Conservation (phyloP, 805 yeast species). For the Kurtzmaniella fragi region DNA sequence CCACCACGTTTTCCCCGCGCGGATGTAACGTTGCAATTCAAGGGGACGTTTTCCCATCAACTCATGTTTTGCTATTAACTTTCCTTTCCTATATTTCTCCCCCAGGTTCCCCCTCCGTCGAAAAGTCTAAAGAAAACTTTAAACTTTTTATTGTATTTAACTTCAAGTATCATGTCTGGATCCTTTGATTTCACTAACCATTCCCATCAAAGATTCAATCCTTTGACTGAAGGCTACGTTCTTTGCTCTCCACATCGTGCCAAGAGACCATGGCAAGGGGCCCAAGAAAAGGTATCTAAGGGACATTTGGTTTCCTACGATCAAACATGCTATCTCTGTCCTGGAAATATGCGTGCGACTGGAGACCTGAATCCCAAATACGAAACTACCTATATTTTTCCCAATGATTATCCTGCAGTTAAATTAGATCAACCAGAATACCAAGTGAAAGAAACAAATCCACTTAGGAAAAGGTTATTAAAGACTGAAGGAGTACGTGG, state of each 20-base stretch:
- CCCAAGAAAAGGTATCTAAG: constrained; percentile 46
- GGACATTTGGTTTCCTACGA: constrained; percentile 51
- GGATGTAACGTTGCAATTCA: no score
- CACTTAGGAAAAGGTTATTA: constrained; percentile 41
- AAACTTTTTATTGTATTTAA: no score
- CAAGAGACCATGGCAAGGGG: constrained; percentile 80
- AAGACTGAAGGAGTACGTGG: constrained; percentile 59
- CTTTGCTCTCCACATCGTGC: constrained; percentile 74
- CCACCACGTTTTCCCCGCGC: no score
- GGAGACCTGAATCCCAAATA: constrained; percentile 58
- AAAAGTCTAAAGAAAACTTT: no score
- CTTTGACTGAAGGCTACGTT: constrained; percentile 63
- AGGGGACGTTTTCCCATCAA: no score
- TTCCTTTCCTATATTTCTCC: no score
- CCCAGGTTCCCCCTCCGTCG: no score
- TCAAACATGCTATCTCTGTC: constrained; percentile 65
- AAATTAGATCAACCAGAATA: constrained; percentile 50
- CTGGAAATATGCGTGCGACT: constrained; percentile 62
- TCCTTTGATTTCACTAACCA: constrained; percentile 48
- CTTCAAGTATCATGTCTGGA: constrained; percentile 12
- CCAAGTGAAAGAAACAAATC: constrained; percentile 9
- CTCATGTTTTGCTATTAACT: no score
- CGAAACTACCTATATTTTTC: constrained; percentile 52
- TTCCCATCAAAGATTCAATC: constrained; percentile 68
- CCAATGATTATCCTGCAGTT: constrained; percentile 71